Conservation (phyloP, 1,284 basidiomycete genomes). For the Trametes polyzona region DNA sequence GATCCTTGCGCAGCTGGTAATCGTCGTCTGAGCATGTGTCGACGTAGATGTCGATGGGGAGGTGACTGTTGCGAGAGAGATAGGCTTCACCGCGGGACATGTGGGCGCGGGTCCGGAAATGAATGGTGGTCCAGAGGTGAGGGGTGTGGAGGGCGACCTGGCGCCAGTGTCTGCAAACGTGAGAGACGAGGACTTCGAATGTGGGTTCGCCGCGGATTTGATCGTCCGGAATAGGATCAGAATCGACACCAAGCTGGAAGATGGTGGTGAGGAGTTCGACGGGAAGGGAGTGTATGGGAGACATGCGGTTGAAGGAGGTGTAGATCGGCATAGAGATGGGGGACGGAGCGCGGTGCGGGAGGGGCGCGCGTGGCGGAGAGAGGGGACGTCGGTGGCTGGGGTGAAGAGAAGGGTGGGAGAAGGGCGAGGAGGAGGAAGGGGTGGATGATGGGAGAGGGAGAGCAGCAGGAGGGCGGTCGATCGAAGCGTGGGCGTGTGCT, state of each 20-base stretch:
- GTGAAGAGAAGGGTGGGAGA: neutral
- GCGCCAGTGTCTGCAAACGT: slow-evolving; percentile 59
- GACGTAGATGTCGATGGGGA: slow-evolving; percentile 56
- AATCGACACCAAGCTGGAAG: slow-evolving; percentile 53
- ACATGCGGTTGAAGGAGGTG: slow-evolving; percentile 20
- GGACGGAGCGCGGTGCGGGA: neutral
- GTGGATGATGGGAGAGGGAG: neutral
- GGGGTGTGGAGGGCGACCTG: slow-evolving; percentile 51
- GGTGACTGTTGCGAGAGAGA: slow-evolving; percentile 42
- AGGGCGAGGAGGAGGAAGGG: neutral
- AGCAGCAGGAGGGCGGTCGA: too few species aligned
- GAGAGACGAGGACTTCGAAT: slow-evolving; percentile 57
- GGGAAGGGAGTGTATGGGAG: slow-evolving; percentile 50
- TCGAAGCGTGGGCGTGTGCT: too few species aligned
- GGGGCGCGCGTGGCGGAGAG: neutral
- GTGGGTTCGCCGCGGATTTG: slow-evolving; percentile 37
- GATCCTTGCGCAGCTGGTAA: slow-evolving; percentile 46
- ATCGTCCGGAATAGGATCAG: slow-evolving; percentile 45
- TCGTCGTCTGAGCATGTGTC: slow-evolving; percentile 54
- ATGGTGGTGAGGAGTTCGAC: slow-evolving; percentile 59
- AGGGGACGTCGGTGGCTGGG: neutral
- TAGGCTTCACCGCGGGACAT: slow-evolving; percentile 51
- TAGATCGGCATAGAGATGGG: slow-evolving; percentile 17
- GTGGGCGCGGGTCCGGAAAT: slow-evolving; percentile 53
- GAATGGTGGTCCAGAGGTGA: slow-evolving; percentile 55